phyloP scores from a whole-genome alignment of 1,139 yeast species.

The Wickerhamomyces sp. region DNA sequence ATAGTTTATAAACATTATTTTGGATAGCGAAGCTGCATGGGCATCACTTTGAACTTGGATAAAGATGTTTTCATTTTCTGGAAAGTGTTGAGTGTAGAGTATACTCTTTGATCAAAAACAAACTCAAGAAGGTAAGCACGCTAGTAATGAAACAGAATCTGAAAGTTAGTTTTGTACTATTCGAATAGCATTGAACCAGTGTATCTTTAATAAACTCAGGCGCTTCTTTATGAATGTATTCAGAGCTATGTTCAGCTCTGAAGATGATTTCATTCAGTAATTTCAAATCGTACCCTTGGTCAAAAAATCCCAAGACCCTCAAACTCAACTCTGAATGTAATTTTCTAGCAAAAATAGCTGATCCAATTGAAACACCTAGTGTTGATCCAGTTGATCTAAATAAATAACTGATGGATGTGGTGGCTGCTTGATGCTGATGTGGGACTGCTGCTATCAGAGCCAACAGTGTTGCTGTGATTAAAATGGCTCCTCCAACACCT shows the following conservation, averaged over 20 bases:
- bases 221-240: slow-evolving; percentile 44
- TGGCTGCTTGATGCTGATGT: slow-evolving; percentile 59
- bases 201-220: slow-evolving; percentile 45
- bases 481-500: slow-evolving; percentile 55
- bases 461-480: slow-evolving; percentile 61
- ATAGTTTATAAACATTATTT: no score
- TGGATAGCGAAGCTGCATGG: background rate
- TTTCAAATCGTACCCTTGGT: slow-evolving; percentile 28
- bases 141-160: slow-evolving; percentile 38
- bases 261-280: slow-evolving; percentile 41
- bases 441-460: slow-evolving; percentile 54
- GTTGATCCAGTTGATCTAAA: slow-evolving; percentile 75
- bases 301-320: slow-evolving; percentile 25
- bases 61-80: slow-evolving; percentile 12
- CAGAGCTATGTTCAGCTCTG: slow-evolving; percentile 51
- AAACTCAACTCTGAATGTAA: slow-evolving; percentile 21
- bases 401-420: slow-evolving; percentile 72
- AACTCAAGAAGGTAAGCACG: slow-evolving; percentile 32
- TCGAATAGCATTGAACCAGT: slow-evolving; percentile 42
- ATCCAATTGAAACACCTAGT: slow-evolving; percentile 60
- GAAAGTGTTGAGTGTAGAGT: slow-evolving; percentile 30
- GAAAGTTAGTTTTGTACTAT: slow-evolving; percentile 51
- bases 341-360: slow-evolving; percentile 54
- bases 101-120: slow-evolving; percentile 35
- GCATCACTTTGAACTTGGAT: no score